Evolutionary conservation across 805 yeast genomes (phyloP).

Genomic region (Saturnispora diversa): DNA sequence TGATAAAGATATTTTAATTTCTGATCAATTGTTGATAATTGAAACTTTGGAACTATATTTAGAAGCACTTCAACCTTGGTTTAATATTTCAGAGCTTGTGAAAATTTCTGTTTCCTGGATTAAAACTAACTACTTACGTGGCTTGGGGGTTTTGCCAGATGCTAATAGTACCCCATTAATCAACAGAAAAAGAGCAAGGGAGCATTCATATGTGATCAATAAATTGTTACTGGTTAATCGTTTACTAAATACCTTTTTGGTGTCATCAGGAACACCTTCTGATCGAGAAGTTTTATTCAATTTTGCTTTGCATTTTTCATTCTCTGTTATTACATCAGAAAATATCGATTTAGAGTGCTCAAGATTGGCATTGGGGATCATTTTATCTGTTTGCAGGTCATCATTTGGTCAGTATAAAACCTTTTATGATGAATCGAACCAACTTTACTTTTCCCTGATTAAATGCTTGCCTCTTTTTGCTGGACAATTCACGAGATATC

Average conservation of each 20-base stretch:
- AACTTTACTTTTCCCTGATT: conserved; percentile 38
- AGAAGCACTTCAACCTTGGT: conserved; percentile 33
- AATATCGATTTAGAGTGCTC: conserved; percentile 47
- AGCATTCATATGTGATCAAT: conserved; percentile 46
- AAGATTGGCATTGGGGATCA: conserved; percentile 54
- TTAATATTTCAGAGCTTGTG: conserved; percentile 35
- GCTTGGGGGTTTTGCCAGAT: conserved; percentile 38
- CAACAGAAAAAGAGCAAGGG: conserved; percentile 37
- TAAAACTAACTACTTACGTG: conserved; percentile 49
- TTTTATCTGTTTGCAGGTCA: conserved; percentile 40
- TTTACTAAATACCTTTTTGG: conserved; percentile 35
- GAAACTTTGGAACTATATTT: conserved; percentile 53
- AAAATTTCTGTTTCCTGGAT: conserved; percentile 38
- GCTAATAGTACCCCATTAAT: conserved; percentile 22
- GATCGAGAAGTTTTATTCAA: conserved; percentile 22
- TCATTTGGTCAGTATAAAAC: conserved; percentile 20
- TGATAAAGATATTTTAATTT: conserved; percentile 39
- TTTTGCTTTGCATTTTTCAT: conserved; percentile 45
- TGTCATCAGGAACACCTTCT: conserved; percentile 14
- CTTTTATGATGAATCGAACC: conserved; percentile 25
- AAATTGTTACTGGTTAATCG: conserved; percentile 58
- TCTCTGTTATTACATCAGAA: conserved; percentile 47
- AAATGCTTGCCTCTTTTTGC: conserved; percentile 50
- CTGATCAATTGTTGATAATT: conserved; percentile 57
- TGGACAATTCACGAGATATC: conserved; percentile 42